These are phyloP conservation scores for Phaseolus coccineus DNA, from an alignment of 331 rosid genomes.

Conservation along the genomic window DNA sequence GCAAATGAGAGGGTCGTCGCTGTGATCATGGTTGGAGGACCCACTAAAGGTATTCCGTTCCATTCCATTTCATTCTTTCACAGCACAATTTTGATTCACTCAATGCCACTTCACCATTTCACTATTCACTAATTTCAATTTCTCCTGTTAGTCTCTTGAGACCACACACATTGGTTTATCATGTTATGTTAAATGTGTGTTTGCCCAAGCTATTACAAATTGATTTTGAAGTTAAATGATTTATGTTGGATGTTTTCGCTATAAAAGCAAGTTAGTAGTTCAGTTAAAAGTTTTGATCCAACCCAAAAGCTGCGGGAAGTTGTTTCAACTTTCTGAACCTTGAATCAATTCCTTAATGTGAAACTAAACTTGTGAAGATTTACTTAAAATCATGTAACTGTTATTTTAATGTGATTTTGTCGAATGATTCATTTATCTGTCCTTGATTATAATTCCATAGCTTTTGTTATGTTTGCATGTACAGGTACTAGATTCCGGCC, in stretches of 20 bases:
- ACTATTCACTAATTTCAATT: constrained; percentile 2
- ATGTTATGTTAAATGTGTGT: neutral
- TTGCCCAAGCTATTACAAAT: neutral
- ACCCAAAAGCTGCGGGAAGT: neutral
- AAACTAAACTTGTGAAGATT: neutral
- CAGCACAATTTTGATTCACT: neutral
- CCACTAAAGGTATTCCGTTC: constrained; percentile 77
- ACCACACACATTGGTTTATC: neutral
- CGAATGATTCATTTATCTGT: neutral
- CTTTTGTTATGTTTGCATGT: constrained; percentile 32
- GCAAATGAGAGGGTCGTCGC: constrained; percentile 82
- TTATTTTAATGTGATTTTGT: neutral
- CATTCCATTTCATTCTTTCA: constrained; percentile 8
- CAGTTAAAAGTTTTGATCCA: neutral
- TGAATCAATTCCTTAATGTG: neutral
- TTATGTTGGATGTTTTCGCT: neutral
- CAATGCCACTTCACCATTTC: constrained; percentile 14
- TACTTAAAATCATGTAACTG: neutral
- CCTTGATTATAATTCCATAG: neutral
- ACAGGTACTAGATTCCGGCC: constrained; percentile 97
- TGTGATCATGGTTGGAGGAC: constrained; percentile 99
- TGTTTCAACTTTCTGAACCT: neutral
- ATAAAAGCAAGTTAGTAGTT: neutral
- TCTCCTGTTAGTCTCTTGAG: neutral
- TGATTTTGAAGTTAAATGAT: neutral